A percentile compares a stretch with the other conserved stretches of the same genome.
Conservation (phyloP, 225 moss, liverwort and hornwort genomes). For the Lunularia cruciata region DNA sequence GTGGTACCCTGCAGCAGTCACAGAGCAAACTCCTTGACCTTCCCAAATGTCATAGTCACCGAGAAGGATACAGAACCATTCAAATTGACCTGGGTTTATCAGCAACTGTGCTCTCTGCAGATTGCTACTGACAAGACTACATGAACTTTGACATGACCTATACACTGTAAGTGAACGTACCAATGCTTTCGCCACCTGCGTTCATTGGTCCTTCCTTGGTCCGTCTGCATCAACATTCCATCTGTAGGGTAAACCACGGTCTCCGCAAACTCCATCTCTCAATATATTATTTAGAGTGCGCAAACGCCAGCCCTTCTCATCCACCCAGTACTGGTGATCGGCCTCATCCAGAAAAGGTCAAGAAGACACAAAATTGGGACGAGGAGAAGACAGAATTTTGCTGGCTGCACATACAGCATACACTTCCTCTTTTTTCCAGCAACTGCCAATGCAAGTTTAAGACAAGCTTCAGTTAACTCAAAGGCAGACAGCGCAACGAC, state of each 20-base stretch:
- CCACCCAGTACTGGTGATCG: too few species aligned
- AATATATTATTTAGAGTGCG: not conserved
- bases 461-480: too few species aligned
- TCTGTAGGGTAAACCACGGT: constrained; percentile 2
- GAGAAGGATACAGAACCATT: not conserved
- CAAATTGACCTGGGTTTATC: not conserved
- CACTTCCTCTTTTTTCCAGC: too few species aligned
- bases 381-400: too few species aligned
- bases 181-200: constrained; percentile 43
- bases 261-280: constrained; percentile 13
- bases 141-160: not conserved
- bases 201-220: constrained; percentile 30
- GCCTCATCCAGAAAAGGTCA: too few species aligned
- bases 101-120: not conserved
- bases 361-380: too few species aligned
- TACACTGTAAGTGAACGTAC: constrained; percentile 1
- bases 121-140: not conserved
- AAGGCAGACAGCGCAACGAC: too few species aligned
- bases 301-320: too few species aligned
- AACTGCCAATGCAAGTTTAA: too few species aligned
- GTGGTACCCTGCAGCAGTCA: constrained; percentile 59
- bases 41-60: not conserved
- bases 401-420: too few species aligned
- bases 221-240: not conserved
- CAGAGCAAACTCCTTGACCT: not conserved